These are phyloP conservation scores for Tetracladium marchalianum DNA, from an alignment of 495 filamentous ascomycete species.

Conservation along the genomic window DNA sequence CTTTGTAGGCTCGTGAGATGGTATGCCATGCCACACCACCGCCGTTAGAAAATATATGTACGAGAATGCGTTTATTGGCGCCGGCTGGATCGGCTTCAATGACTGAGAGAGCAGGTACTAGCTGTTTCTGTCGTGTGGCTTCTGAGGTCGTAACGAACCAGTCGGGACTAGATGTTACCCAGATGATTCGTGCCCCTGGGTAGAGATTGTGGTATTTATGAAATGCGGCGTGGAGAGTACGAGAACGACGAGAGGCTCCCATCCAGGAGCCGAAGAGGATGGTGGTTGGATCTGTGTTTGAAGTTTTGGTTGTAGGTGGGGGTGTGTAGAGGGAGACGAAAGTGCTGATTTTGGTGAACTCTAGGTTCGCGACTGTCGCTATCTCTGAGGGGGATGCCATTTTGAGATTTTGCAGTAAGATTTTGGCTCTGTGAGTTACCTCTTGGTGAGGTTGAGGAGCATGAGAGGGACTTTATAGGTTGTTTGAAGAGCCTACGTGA, in stretches of 20 bases:
- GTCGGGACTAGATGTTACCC: background rate
- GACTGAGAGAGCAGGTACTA: background rate
- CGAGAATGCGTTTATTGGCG: background rate
- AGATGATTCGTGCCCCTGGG: constrained; percentile 1
- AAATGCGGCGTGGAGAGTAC: background rate
- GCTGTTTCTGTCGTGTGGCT: background rate
- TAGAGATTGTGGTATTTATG: constrained; percentile 1
- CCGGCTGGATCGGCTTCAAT: constrained; percentile 1
- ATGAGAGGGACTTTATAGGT: too few species aligned
- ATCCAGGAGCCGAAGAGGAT: constrained; percentile 9
- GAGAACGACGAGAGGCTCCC: constrained; percentile 4
- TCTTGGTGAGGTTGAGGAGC: too few species aligned
- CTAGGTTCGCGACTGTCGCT: background rate
- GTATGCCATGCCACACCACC: background rate
- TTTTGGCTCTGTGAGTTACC: too few species aligned
- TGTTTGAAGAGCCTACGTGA: too few species aligned
- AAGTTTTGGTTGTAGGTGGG: background rate
- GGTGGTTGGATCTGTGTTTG: constrained; percentile 5
- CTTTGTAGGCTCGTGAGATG: background rate
- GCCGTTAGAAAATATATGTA: constrained; percentile 7
- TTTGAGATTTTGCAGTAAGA: too few species aligned
- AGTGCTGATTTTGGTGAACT: constrained; percentile 4
- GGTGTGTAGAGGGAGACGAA: constrained; percentile 7
- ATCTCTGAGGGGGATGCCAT: too few species aligned
- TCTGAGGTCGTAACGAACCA: constrained; percentile 4